A percentile compares a stretch with the other conserved stretches of the same genome.
Conservation (phyloP, 2,329 filamentous ascomycete genomes). For the Dothideomycetes sp. region DNA sequence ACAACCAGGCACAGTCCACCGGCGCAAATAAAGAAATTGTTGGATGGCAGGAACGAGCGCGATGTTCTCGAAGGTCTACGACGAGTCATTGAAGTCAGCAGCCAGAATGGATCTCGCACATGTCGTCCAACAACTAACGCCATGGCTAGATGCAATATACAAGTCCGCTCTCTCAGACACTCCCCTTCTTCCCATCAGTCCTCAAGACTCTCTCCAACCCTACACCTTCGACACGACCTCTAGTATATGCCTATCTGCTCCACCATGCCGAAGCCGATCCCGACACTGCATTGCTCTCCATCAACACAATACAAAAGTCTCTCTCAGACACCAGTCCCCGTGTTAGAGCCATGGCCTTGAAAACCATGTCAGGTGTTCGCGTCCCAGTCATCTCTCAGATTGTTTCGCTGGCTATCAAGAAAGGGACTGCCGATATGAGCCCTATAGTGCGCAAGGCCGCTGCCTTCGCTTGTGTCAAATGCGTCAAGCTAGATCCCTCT, state of each 20-base stretch:
- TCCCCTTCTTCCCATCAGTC: conserved; percentile 92
- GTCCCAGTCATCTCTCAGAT: conserved; percentile 98
- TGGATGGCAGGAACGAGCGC: conserved; percentile 87
- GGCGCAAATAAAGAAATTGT: conserved; percentile 84
- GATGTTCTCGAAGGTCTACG: conserved; percentile 88
- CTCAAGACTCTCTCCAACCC: conserved; percentile 96
- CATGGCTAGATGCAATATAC: conserved; percentile 99
- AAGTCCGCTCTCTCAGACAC: conserved; percentile 74
- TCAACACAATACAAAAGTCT: conserved; percentile 98
- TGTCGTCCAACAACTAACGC: conserved; percentile 15
- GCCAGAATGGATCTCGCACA: neutral
- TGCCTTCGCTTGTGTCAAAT: conserved; percentile 89
- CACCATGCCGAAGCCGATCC: conserved; percentile 95
- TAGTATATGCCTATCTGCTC: conserved; percentile 96
- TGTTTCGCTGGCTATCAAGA: conserved; percentile 89
- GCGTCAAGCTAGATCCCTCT: conserved; percentile 79
- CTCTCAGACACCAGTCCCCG: conserved; percentile 87
- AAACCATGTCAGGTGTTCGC: conserved; percentile 95
- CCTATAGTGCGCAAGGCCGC: conserved; percentile 87
- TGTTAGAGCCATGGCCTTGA: conserved; percentile 80
- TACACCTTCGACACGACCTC: conserved; percentile 90
- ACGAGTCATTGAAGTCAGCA: conserved; percentile 52
- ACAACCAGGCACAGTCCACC: conserved; percentile 60
- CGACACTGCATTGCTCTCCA: conserved; percentile 87
- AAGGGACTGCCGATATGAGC: conserved; percentile 87